phyloP scores from a whole-genome alignment of 495 filamentous ascomycete genomes.

The Neurospora hispaniola region DNA sequence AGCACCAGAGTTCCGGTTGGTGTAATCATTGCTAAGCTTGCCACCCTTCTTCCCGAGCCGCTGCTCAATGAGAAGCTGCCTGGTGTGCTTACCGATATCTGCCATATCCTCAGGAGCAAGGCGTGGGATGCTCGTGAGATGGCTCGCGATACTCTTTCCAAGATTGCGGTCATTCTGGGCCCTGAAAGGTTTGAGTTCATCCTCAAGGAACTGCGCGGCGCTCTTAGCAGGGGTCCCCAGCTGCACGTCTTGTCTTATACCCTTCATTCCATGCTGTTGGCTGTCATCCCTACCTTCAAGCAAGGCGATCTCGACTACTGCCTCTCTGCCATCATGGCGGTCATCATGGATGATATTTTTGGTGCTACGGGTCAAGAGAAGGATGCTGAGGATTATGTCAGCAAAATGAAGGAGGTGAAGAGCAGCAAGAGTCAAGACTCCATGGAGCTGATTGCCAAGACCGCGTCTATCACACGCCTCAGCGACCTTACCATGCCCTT shows the following conservation, averaged over 20 bases:
- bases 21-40: slow-evolving; percentile 72
- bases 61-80: slow-evolving; percentile 65
- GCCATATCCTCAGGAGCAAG: slow-evolving; percentile 81
- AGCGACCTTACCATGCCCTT: slow-evolving; percentile 65
- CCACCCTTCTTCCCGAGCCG: slow-evolving; percentile 64
- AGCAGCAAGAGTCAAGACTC: slow-evolving; percentile 96
- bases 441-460: slow-evolving; percentile 84
- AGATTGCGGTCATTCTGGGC: slow-evolving; percentile 69
- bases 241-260: slow-evolving; percentile 93
- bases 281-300: slow-evolving; percentile 57
- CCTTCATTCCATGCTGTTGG: slow-evolving; percentile 80
- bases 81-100: slow-evolving; percentile 79
- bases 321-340: slow-evolving; percentile 57
- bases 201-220: slow-evolving; percentile 78
- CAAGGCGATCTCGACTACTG: slow-evolving; percentile 88
- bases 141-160: slow-evolving; percentile 74
- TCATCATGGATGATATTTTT: slow-evolving; percentile 98
- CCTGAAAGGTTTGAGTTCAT: slow-evolving; percentile 79
- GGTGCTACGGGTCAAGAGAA: slow-evolving; percentile 94
- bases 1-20: slow-evolving; percentile 83
- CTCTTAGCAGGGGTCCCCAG: slow-evolving; percentile 77
- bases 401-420: slow-evolving; percentile 94
- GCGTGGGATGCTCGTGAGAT: slow-evolving; percentile 82
- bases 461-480: slow-evolving; percentile 63
- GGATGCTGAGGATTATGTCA: slow-evolving; percentile 89